Conservation (phyloP, 129 eudicot genomes). For the Tagetes patula region DNA sequence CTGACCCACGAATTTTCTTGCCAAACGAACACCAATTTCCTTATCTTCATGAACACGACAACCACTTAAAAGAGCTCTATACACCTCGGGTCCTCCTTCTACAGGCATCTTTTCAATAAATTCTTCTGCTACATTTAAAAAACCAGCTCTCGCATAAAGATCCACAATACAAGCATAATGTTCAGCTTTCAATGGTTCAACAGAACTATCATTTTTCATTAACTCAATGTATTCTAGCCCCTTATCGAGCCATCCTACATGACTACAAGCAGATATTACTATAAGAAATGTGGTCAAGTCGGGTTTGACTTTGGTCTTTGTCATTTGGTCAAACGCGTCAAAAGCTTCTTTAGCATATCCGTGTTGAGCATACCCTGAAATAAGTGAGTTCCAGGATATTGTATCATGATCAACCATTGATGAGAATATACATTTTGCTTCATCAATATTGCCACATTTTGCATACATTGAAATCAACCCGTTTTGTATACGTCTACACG, state of each 20-base stretch:
- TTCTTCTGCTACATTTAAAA: conserved; percentile 55
- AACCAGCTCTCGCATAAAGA: conserved; percentile 66
- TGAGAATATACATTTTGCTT: conserved; percentile 43
- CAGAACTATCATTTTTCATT: conserved; percentile 41
- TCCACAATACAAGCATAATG: conserved; percentile 73
- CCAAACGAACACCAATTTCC: conserved; percentile 48
- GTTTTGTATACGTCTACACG: conserved; percentile 45
- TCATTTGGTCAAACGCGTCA: conserved; percentile 59
- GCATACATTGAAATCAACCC: conserved; percentile 72
- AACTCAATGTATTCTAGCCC: conserved; percentile 54
- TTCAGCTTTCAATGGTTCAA: conserved; percentile 42
- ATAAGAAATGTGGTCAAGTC: conserved; percentile 50
- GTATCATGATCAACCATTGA: conserved; percentile 44
- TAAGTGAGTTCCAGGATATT: conserved; percentile 65
- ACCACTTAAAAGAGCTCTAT: conserved; percentile 63
- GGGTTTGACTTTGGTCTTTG: conserved; percentile 38
- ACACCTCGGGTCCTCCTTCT: conserved; percentile 50
- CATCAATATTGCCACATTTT: conserved; percentile 47
- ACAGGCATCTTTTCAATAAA: conserved; percentile 49
- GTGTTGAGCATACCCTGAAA: conserved; percentile 58
- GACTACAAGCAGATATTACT: conserved; percentile 69
- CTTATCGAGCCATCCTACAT: conserved; percentile 60
- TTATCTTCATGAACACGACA: conserved; percentile 51
- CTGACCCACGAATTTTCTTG: conserved; percentile 41
- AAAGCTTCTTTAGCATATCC: conserved; percentile 54